phyloP scores from a whole-genome alignment of 2,329 filamentous ascomycete species.

The Mariannaea sp. region DNA sequence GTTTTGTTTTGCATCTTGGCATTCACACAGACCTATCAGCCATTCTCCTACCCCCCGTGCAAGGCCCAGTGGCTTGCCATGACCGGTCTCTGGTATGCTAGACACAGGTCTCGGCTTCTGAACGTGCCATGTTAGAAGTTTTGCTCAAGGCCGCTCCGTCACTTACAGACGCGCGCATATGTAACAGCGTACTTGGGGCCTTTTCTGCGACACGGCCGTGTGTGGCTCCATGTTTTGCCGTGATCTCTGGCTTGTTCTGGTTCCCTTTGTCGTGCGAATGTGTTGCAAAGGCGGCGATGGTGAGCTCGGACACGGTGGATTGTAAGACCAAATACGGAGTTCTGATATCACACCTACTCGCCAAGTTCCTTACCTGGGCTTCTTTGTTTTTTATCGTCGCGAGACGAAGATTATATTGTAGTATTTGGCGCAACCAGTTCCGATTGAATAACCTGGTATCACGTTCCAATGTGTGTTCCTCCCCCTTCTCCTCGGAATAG shows the following conservation, averaged over 20 bases:
- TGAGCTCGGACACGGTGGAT: slow-evolving; percentile 59
- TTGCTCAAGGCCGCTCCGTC: slow-evolving; percentile 70
- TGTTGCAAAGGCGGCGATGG: too few species aligned
- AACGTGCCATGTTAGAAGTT: slow-evolving; percentile 71
- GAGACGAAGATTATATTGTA: slow-evolving; percentile 70
- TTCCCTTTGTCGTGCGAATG: too few species aligned
- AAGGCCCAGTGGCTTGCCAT: slow-evolving; percentile 84
- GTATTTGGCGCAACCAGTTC: slow-evolving; percentile 75
- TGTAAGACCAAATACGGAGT: too few species aligned
- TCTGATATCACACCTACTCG: too few species aligned
- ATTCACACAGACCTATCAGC: slow-evolving; percentile 63
- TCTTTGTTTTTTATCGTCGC: too few species aligned
- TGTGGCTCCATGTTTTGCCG: too few species aligned
- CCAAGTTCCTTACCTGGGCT: too few species aligned
- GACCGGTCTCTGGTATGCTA: slow-evolving; percentile 74
- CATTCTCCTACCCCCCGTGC: slow-evolving; percentile 74
- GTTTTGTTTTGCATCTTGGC: too few species aligned
- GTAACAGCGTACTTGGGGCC: slow-evolving; percentile 68
- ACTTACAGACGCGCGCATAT: slow-evolving; percentile 64
- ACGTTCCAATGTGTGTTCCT: too few species aligned
- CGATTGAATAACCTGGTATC: too few species aligned
- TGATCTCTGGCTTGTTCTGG: too few species aligned
- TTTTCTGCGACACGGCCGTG: slow-evolving; percentile 71
- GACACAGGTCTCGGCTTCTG: slow-evolving; percentile 80
- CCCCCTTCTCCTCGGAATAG: too few species aligned